phyloP scores from a whole-genome alignment of 768 basidiomycete species.

The Suillus clintonianus region DNA sequence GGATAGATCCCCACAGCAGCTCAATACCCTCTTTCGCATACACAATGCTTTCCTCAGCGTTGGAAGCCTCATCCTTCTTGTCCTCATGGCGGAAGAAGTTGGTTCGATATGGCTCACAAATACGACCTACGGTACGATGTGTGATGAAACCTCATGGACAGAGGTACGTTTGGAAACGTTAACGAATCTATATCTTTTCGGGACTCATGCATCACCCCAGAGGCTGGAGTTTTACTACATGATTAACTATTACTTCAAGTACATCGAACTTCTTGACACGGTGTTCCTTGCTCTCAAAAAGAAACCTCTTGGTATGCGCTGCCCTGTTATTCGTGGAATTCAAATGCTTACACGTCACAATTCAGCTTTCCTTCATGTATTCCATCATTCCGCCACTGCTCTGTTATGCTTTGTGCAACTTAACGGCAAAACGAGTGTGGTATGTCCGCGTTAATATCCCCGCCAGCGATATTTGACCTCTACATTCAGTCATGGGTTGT shows the following conservation, averaged over 20 bases:
- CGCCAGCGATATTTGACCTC: constrained; percentile 5
- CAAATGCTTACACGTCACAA: constrained; percentile 8
- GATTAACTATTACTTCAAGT: constrained; percentile 99
- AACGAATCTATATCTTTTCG: not conserved
- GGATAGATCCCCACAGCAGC: constrained; percentile 67
- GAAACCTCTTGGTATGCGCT: constrained; percentile 84
- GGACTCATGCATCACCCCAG: constrained; percentile 39
- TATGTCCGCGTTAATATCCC: constrained; percentile 41
- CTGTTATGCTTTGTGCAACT: constrained; percentile 93
- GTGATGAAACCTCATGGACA: constrained; percentile 80
- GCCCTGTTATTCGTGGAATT: not conserved
- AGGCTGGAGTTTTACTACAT: constrained; percentile 96
- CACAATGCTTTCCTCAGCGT: constrained; percentile 89
- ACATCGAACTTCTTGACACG: constrained; percentile 94
- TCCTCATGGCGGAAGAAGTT: constrained; percentile 92
- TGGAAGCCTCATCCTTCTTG: constrained; percentile 83
- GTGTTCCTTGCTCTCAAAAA: constrained; percentile 98
- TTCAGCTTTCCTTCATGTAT: constrained; percentile 94
- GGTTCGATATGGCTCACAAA: constrained; percentile 73
- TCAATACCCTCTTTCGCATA: constrained; percentile 81
- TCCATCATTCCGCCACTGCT: constrained; percentile 98
- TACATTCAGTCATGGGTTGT: constrained; percentile 89
- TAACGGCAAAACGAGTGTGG: constrained; percentile 91
- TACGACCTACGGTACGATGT: constrained; percentile 77
- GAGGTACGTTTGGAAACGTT: constrained; percentile 53